Percentiles rank a stretch among this genome's conserved stretches.
Conservation (phyloP, 1,139 yeast genomes). For the Debaryomycetaceae sp. region DNA sequence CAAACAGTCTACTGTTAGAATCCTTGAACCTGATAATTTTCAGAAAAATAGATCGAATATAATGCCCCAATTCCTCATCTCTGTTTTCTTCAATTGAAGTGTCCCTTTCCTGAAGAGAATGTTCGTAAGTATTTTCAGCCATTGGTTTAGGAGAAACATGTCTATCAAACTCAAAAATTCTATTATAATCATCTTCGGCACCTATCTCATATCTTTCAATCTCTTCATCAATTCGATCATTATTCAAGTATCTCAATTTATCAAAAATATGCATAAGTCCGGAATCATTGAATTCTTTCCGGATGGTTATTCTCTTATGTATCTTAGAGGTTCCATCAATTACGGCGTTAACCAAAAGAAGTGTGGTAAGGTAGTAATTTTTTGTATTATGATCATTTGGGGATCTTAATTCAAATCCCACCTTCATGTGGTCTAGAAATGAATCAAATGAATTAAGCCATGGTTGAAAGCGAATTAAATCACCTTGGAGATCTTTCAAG, state of each 20-base stretch:
- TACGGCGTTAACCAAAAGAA: constrained; percentile 42
- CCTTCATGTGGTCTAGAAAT: constrained; percentile 27
- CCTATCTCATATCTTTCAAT: constrained; percentile 40
- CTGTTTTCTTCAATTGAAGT: constrained; percentile 1
- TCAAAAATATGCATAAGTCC: constrained; percentile 38
- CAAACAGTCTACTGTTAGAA: constrained; percentile 15
- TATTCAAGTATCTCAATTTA: constrained; percentile 31
- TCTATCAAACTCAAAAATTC: constrained; percentile 12
- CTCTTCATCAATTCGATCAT: constrained; percentile 42
- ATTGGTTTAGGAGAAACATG: background rate
- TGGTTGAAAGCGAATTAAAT: constrained; percentile 36
- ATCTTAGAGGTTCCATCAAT: constrained; percentile 33
- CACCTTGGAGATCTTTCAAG: constrained; percentile 37
- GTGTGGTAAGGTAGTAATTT: constrained; percentile 44
- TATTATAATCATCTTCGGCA: constrained; percentile 40
- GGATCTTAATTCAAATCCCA: background rate
- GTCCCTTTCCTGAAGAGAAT: background rate
- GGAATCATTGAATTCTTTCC: constrained; percentile 42
- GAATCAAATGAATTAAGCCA: constrained; percentile 41
- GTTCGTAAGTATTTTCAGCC: background rate
- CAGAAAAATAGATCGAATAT: constrained; percentile 15
- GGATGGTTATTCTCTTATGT: constrained; percentile 28
- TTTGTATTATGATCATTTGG: constrained; percentile 26
- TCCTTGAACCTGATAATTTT: constrained; percentile 25
- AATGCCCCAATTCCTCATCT: constrained; percentile 5